Evolutionary conservation across 108 stramenopile species (phyloP).

Genomic region (Fistulifera pelliculosa): DNA sequence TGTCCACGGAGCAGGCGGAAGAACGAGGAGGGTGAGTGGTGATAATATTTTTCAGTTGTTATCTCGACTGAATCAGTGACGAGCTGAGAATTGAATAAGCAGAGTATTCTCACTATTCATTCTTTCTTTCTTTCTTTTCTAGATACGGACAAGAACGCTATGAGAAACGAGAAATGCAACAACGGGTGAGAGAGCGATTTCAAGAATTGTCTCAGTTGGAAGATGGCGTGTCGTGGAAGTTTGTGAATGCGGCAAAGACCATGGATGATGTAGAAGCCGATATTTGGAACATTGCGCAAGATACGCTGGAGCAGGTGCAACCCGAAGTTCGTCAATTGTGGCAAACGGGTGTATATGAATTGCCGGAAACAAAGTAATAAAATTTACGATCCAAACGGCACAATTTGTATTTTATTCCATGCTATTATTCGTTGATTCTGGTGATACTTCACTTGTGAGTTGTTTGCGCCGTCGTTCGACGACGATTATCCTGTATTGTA

Average conservation of each 20-base stretch:
- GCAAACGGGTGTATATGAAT: slow-evolving; percentile 35
- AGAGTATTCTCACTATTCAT: slow-evolving; percentile 9
- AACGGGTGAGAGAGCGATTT: slow-evolving; percentile 73
- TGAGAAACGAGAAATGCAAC: slow-evolving; percentile 77
- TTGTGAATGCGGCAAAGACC: slow-evolving; percentile 67
- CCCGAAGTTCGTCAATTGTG: slow-evolving; percentile 38
- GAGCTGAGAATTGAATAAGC: too few species aligned
- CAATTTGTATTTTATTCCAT: not conserved
- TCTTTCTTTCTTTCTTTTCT: slow-evolving; percentile 1
- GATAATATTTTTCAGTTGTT: too few species aligned
- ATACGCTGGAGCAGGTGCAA: slow-evolving; percentile 37
- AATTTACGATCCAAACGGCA: not conserved
- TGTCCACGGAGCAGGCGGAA: slow-evolving; percentile 81
- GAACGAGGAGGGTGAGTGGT: slow-evolving; percentile 86
- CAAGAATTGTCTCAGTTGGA: slow-evolving; percentile 58
- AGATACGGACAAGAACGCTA: slow-evolving; percentile 84
- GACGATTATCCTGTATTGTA: not conserved
- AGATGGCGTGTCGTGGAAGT: slow-evolving; percentile 61
- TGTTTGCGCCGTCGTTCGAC: not conserved
- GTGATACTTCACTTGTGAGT: not conserved
- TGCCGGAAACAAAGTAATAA: not conserved
- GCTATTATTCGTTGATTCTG: not conserved
- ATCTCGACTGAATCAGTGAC: too few species aligned
- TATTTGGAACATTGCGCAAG: slow-evolving; percentile 49
- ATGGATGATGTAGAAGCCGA: slow-evolving; percentile 67